Evolutionary conservation across 192 early-diverging fungal genomes (phyloP).

Genomic region (Gonapodya prolifera): DNA sequence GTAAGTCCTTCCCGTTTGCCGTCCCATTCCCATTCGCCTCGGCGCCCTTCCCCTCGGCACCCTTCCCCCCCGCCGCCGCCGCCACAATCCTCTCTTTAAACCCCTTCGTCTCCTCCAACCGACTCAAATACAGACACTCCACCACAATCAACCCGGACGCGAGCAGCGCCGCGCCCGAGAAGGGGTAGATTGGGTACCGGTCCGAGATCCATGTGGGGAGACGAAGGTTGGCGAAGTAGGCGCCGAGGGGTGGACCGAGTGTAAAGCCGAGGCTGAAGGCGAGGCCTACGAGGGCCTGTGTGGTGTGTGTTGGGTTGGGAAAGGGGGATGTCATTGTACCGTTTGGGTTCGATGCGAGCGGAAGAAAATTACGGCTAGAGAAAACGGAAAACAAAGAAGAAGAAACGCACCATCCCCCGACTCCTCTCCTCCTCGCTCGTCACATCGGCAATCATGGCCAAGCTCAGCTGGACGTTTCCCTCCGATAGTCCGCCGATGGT

Average conservation of each 20-base stretch:
- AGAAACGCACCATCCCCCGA: slow-evolving; percentile 55
- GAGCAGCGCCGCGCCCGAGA: slow-evolving; percentile 78
- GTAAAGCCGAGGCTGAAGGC: slow-evolving; percentile 96
- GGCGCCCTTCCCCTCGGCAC: background rate
- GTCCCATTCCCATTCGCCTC: background rate
- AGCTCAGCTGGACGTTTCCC: slow-evolving; percentile 94
- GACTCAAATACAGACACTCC: slow-evolving; percentile 68
- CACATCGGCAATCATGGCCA: slow-evolving; percentile 90
- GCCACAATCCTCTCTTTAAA: slow-evolving; percentile 17
- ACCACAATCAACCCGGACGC: slow-evolving; percentile 66
- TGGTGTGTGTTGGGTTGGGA: background rate
- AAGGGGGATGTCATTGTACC: background rate
- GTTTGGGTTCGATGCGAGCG: background rate
- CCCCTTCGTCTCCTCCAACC: slow-evolving; percentile 63
- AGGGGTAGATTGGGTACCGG: slow-evolving; percentile 47
- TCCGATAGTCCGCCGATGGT: slow-evolving; percentile 89
- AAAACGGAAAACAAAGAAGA: too few species aligned
- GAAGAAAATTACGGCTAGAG: too few species aligned
- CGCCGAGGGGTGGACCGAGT: slow-evolving; percentile 80
- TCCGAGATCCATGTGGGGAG: slow-evolving; percentile 5
- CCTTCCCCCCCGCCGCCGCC: background rate
- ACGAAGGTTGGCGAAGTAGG: slow-evolving; percentile 46
- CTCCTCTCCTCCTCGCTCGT: slow-evolving; percentile 67
- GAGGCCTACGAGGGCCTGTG: slow-evolving; percentile 83
- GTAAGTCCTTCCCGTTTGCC: slow-evolving; percentile 3